phyloP scores from a whole-genome alignment of 148 eudicot species.

The Cornus kousa region DNA sequence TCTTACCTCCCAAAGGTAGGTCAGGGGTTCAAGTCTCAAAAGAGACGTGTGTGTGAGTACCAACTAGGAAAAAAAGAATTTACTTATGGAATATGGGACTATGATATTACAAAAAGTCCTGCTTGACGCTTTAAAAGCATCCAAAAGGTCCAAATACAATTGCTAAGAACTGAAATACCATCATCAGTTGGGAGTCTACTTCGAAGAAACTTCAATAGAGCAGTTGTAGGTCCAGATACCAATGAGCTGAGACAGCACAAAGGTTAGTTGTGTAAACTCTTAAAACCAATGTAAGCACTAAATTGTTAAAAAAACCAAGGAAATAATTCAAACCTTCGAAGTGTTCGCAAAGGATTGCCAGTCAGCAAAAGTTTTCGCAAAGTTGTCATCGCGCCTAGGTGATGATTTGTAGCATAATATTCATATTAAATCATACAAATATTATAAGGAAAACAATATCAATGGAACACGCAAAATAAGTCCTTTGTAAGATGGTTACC shows the following conservation, averaged over 20 bases:
- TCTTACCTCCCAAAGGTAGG: too few species aligned
- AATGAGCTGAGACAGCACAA: conserved; percentile 49
- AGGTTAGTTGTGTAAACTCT: conserved; percentile 1
- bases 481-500: neutral
- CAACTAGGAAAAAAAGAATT: too few species aligned
- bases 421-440: conserved; percentile 17
- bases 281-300: conserved; percentile 9
- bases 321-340: conserved; percentile 61
- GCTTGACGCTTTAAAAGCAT: neutral
- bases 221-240: conserved; percentile 86
- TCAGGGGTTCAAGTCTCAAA: too few species aligned
- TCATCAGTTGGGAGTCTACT: conserved; percentile 89
- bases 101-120: neutral
- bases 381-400: conserved; percentile 77
- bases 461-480: neutral
- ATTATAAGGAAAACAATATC: neutral
- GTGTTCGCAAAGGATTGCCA: conserved; percentile 91
- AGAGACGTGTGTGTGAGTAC: too few species aligned
- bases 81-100: too few species aligned
- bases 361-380: conserved; percentile 83
- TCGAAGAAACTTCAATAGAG: conserved; percentile 78
- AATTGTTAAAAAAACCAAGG: conserved; percentile 11
- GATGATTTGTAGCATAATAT: conserved; percentile 11
- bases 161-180: conserved; percentile 41
- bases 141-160: neutral